Conservation (phyloP, 805 yeast species). For the Sungouiozyma intestinalis region DNA sequence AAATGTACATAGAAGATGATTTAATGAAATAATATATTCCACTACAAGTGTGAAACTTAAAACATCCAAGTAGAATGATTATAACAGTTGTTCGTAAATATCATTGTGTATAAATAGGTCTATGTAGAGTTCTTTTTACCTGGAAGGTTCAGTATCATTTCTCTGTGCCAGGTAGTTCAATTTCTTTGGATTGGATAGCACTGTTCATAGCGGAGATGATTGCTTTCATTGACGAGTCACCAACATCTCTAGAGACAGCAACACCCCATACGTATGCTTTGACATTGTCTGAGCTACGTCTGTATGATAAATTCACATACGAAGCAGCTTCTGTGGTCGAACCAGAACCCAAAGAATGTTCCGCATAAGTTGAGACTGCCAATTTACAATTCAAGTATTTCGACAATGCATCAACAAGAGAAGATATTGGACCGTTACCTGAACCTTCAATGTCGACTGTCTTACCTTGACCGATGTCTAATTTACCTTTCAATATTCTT, state of each 20-base stretch:
- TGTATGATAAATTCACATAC: conserved; percentile 32
- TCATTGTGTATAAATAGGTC: too few relatives aligned
- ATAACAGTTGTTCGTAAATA: too few relatives aligned
- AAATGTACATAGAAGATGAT: too few relatives aligned
- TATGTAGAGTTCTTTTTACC: too few relatives aligned
- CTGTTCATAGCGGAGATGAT: conserved; percentile 53
- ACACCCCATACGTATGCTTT: conserved; percentile 64
- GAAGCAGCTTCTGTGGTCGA: conserved; percentile 71
- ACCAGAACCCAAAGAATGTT: conserved; percentile 70
- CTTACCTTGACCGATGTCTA: conserved; percentile 36
- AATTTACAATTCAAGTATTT: conserved; percentile 38
- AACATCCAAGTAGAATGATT: too few relatives aligned
- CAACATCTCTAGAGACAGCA: conserved; percentile 75
- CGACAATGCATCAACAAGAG: conserved; percentile 55
- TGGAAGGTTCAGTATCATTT: not conserved
- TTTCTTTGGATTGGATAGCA: conserved; percentile 23
- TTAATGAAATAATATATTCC: not conserved
- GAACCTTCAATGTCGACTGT: conserved; percentile 38
- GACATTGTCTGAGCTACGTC: conserved; percentile 9
- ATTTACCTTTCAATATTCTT: conserved; percentile 34
- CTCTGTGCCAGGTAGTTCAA: conserved; percentile 14
- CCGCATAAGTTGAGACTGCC: conserved; percentile 62
- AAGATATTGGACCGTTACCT: conserved; percentile 81
- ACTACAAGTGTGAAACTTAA: too few relatives aligned
- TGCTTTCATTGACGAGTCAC: conserved; percentile 66